These are phyloP conservation scores for Moesziomyces antarcticus DNA, from an alignment of 1,284 basidiomycete species.

Conservation along the genomic window DNA sequence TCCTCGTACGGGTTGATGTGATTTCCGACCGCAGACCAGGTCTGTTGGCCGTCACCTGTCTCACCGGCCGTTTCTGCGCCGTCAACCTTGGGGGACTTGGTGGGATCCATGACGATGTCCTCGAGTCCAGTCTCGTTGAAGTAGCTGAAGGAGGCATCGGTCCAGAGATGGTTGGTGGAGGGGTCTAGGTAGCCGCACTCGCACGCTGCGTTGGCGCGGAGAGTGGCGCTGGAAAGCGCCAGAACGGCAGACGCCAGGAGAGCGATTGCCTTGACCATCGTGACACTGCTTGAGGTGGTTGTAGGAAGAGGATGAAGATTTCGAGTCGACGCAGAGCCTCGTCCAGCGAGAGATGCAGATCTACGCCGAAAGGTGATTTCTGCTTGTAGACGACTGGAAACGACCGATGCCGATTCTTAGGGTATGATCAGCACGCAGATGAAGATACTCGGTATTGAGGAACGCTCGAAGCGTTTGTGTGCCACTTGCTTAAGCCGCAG, in stretches of 20 bases:
- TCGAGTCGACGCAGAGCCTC: background rate
- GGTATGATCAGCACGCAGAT: background rate
- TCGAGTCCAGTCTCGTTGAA: conserved; percentile 57
- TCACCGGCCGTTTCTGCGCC: conserved; percentile 33
- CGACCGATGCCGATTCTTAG: background rate
- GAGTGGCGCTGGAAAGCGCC: conserved; percentile 26
- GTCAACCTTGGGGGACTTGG: conserved; percentile 35
- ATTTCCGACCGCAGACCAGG: conserved; percentile 48
- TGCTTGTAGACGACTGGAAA: background rate
- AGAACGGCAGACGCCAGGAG: conserved; percentile 22
- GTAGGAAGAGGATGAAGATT: background rate
- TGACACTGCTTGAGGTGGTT: background rate
- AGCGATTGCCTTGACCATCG: conserved; percentile 27
- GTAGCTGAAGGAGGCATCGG: conserved; percentile 57
- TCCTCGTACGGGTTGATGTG: conserved; percentile 53
- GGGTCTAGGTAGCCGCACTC: conserved; percentile 61
- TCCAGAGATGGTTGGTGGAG: conserved; percentile 53
- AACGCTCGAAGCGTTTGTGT: conserved; percentile 1
- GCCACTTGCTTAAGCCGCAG: conserved; percentile 12
- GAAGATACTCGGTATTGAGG: too few species aligned
- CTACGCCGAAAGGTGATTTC: conserved; percentile 3
- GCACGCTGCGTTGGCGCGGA: conserved; percentile 38
- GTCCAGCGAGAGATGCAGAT: conserved; percentile 7
- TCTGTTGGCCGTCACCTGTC: conserved; percentile 44
- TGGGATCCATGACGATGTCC: conserved; percentile 47